Evolutionary conservation across 2,329 filamentous ascomycete species (phyloP), one percentile per base, ranked within the genome.

Genomic region (Aspergillus sp.): DNA sequence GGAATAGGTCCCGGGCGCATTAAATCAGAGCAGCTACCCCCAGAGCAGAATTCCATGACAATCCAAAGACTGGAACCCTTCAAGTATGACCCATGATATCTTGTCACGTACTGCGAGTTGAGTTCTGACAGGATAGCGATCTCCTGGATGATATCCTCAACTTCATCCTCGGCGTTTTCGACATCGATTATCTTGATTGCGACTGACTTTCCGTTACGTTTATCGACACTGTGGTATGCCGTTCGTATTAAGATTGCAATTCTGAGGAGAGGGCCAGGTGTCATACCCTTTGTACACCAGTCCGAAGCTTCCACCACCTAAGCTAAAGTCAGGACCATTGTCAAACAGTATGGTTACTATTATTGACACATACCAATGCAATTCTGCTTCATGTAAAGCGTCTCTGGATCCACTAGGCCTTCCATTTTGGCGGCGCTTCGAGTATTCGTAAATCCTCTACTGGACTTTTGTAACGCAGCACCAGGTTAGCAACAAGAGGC

Each of bases 101-200:
- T 95, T 40, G 95, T 99, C 61, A 98, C 93, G 72, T 96, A 96
- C 17, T 92, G 92, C 17, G 93, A 98, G 77, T 96, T 91, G 64
- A 99, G 86, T 76, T 96, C 93, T 33, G 95, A 96, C 55, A 99
- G 83, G 68, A 99, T 98, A 65, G 93, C 92, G 66, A 99, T 98
- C 78, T 99, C 95, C 74, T 96, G 92, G 74, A 98, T 97, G 68
- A 99, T 99, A 77, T 99, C 95, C 79, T 98, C 95, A 66, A 99
- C 93, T 78, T 99, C 95, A 75, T 99, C 95, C 77, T 99, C 95
- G 70, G 95, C 95, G 79, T 95, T 97, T 77, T 99, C 95, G 65
- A 99, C 95, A 70, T 99, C 95, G 74, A 99, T 98, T 69, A 99
- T 84, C 77, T 99, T 99, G 81, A 99, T 99, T 27, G 95, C 95